Conservation (phyloP, 2,329 filamentous ascomycete genomes). For the Colletotrichum acutatum region DNA sequence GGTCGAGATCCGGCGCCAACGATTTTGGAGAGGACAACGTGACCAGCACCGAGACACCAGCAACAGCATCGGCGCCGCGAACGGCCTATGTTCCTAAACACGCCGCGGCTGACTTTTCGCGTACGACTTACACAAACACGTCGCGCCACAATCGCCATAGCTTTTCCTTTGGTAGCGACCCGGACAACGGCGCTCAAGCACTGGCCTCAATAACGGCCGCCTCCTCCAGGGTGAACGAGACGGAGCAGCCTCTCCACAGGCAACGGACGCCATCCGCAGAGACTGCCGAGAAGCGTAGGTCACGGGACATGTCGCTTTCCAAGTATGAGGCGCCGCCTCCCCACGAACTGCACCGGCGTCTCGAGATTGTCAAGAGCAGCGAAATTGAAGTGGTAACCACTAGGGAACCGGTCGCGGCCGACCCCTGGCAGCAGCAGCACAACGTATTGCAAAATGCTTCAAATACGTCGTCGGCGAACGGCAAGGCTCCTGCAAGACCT, state of each 20-base stretch:
- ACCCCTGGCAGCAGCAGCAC: constrained; percentile 19
- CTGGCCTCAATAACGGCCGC: constrained; percentile 4
- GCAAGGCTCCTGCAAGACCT: background rate
- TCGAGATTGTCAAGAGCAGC: constrained; percentile 33
- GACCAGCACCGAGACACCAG: background rate
- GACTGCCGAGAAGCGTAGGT: constrained; percentile 9
- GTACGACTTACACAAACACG: constrained; percentile 36
- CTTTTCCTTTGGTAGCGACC: constrained; percentile 3
- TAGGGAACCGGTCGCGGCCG: background rate
- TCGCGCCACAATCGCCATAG: constrained; percentile 32
- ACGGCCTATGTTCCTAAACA: constrained; percentile 42
- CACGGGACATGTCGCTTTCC: constrained; percentile 6
- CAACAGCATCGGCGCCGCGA: constrained; percentile 2
- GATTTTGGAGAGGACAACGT: constrained; percentile 26
- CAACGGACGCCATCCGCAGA: background rate
- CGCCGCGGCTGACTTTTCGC: constrained; percentile 45
- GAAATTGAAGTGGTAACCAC: constrained; percentile 24
- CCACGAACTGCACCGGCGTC: constrained; percentile 27
- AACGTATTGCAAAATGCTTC: background rate
- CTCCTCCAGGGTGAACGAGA: background rate
- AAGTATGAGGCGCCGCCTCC: constrained; percentile 22
- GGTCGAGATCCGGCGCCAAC: constrained; percentile 30
- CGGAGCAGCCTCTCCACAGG: constrained; percentile 1
- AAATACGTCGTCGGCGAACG: constrained; percentile 14
- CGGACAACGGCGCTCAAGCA: background rate